phyloP scores from a whole-genome alignment of 306 rosid genomes.

The Vigna reflexopilosa region DNA sequence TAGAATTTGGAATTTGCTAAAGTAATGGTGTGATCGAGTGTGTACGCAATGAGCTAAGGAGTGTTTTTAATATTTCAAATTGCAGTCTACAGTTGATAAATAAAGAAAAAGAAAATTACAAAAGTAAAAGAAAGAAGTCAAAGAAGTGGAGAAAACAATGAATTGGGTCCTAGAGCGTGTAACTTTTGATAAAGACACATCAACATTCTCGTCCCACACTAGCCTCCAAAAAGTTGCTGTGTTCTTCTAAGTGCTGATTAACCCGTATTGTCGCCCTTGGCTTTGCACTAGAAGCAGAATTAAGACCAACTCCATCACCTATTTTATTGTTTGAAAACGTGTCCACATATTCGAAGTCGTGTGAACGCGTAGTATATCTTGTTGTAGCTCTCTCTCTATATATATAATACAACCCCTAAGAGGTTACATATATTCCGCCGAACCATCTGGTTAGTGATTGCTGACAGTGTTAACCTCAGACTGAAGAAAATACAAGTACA shows the following conservation, averaged over 20 bases:
- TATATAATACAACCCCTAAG: background rate
- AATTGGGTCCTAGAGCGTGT: conserved; percentile 30
- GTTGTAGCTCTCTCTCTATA: background rate
- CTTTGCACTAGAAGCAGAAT: conserved; percentile 5
- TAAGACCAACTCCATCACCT: conserved; percentile 31
- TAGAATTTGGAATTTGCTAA: background rate
- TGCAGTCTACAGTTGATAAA: background rate
- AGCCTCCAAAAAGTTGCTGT: conserved; percentile 20
- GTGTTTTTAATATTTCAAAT: background rate
- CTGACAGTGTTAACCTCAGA: background rate
- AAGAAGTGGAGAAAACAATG: conserved; percentile 42
- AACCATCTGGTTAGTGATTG: background rate
- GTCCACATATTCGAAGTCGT: background rate
- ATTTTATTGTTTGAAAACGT: conserved; percentile 30
- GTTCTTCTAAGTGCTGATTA: conserved; percentile 38
- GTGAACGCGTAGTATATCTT: conserved; percentile 13
- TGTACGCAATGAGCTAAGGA: background rate
- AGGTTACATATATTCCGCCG: background rate
- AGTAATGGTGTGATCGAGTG: background rate
- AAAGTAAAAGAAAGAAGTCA: conserved; percentile 18
- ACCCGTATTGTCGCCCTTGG: conserved; percentile 7
- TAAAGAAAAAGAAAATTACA: background rate
- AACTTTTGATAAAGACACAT: conserved; percentile 17
- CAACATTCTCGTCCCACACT: conserved; percentile 20
- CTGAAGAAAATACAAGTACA: background rate